Conservation (phyloP, 73 alveolate genomes). For the Paramecium octaurelia region DNA sequence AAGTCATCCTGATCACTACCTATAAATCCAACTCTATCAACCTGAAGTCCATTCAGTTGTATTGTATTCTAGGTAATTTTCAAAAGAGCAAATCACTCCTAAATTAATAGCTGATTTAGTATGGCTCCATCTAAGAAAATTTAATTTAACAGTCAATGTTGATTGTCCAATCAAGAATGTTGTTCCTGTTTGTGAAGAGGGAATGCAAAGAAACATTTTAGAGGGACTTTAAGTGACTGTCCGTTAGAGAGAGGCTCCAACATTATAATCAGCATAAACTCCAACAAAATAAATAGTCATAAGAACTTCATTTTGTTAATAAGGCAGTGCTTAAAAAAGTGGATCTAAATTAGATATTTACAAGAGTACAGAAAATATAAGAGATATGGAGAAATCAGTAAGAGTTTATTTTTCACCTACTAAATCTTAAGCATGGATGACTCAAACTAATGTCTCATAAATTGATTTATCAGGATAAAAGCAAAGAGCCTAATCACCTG, state of each 20-base stretch:
- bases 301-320: slow-evolving; percentile 35
- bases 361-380: slow-evolving; percentile 24
- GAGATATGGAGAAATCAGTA: slow-evolving; percentile 43
- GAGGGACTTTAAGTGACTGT: slow-evolving; percentile 46
- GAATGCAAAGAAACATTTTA: background rate
- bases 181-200: slow-evolving; percentile 35
- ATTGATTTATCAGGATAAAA: background rate
- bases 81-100: background rate
- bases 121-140: slow-evolving; percentile 33
- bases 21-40: slow-evolving; percentile 1
- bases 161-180: slow-evolving; percentile 36
- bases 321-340: slow-evolving; percentile 38
- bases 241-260: slow-evolving; percentile 36
- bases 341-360: slow-evolving; percentile 42
- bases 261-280: slow-evolving; percentile 17
- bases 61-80: background rate
- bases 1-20: background rate
- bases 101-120: slow-evolving; percentile 9
- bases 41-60: slow-evolving; percentile 9
- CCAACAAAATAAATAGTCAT: slow-evolving; percentile 15
- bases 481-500: slow-evolving; percentile 36
- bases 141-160: slow-evolving; percentile 36
- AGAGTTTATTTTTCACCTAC: slow-evolving; percentile 47
- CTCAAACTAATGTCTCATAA: background rate
- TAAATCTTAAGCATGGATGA: slow-evolving; percentile 40